Evolutionary conservation across 1,139 yeast genomes (phyloP).

Genomic region (Geotrichum bryndzae): DNA sequence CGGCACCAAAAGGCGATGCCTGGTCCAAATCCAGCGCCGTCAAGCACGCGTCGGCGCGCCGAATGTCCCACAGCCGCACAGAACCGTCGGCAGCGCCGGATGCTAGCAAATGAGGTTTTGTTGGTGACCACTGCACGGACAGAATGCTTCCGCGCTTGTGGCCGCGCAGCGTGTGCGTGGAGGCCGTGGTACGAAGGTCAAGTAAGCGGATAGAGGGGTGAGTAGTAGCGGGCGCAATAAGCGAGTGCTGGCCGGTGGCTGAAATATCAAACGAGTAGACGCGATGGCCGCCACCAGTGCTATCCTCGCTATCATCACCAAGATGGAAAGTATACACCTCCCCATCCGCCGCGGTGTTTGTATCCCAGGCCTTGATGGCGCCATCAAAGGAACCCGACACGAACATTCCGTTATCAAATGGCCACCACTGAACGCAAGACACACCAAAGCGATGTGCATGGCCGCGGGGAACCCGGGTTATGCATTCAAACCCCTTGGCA

Average conservation of each 20-base stretch:
- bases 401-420: conserved; percentile 80
- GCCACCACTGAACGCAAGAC: conserved; percentile 82
- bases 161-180: conserved; percentile 63
- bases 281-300: conserved; percentile 23
- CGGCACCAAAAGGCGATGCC: conserved; percentile 16
- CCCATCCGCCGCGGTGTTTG: conserved; percentile 45
- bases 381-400: conserved; percentile 77
- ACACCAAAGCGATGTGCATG: conserved; percentile 66
- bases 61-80: conserved; percentile 62
- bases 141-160: conserved; percentile 54
- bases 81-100: conserved; percentile 71
- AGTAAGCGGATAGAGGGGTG: conserved; percentile 63
- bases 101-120: conserved; percentile 53
- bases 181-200: conserved; percentile 65
- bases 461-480: conserved; percentile 42
- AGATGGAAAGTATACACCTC: conserved; percentile 63
- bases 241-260: conserved; percentile 41
- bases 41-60: conserved; percentile 61
- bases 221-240: conserved; percentile 67
- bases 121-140: conserved; percentile 75
- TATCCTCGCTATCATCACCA: conserved; percentile 21
- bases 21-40: conserved; percentile 50
- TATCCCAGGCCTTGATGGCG: conserved; percentile 76
- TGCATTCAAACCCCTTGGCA: conserved; percentile 3
- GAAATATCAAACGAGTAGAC: conserved; percentile 39